Percentiles rank a stretch among this genome's conserved stretches.
phyloP scores from a whole-genome alignment of 2,329 filamentous ascomycete genomes.

The Penicillium corylophilum region DNA sequence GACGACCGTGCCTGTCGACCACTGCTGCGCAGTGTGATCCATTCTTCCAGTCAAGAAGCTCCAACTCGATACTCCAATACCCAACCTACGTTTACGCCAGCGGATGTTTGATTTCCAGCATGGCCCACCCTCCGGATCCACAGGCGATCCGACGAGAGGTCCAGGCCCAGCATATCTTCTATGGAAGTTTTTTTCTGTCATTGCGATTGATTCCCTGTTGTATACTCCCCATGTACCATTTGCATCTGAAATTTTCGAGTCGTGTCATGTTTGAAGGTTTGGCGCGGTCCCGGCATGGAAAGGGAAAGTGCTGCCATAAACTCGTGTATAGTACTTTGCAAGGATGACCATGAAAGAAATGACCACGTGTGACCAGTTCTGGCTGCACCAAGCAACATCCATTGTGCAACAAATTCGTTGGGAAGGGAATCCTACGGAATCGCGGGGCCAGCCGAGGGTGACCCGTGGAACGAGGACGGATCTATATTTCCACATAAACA shows the following conservation, averaged over 20 bases:
- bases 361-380: slow-evolving; percentile 12
- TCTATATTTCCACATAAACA: background rate
- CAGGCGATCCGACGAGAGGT: slow-evolving; percentile 1
- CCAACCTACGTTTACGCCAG: background rate
- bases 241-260: slow-evolving; percentile 3
- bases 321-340: slow-evolving; percentile 16
- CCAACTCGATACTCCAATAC: background rate
- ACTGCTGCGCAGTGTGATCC: slow-evolving; percentile 10
- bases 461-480: slow-evolving; percentile 15
- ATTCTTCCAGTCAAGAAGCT: background rate
- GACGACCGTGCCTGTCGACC: background rate
- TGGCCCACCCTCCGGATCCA: slow-evolving; percentile 1
- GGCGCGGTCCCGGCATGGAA: background rate
- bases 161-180: background rate
- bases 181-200: background rate
- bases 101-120: background rate
- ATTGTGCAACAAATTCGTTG: background rate
- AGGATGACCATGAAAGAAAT: slow-evolving; percentile 14
- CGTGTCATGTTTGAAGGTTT: slow-evolving; percentile 5
- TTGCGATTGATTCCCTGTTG: slow-evolving; percentile 5
- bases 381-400: background rate
- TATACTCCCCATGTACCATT: slow-evolving; percentile 17
- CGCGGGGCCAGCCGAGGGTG: slow-evolving; percentile 14
- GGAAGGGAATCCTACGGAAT: background rate
- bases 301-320: background rate